Base-by-base conservation (phyloP, 1,284 basidiomycete genomes). In the Polyporus tsugae region DNA sequence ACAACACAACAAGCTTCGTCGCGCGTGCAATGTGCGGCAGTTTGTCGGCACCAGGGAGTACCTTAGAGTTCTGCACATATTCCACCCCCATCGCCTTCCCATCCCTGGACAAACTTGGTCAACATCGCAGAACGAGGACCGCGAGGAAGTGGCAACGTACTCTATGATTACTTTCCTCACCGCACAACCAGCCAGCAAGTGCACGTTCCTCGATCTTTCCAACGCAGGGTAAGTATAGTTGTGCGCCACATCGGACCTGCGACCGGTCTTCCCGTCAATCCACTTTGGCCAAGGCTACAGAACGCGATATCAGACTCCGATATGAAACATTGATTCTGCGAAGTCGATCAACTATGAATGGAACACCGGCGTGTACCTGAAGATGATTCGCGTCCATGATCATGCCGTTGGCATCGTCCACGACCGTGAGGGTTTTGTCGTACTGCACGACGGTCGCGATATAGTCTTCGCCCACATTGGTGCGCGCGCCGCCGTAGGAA, bases 181-280 rank as follows among this genome's bases (percentile, higher is more conserved):
- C n/a, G 41, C 53, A 22, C 74, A 70, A 5, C 78, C 76, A 1
- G 74, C 73, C 1, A 74, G 44, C 35, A 79, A 63, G 49, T 73
- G 70, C 2, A 80, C 72, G 60, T 77, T 75, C 2, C 68, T 72
- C 29, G 72, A 71, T 46, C 70, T 62, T 15, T 62, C 58, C 5
- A 62, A 49, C 17, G 87, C 82, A 38, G 85, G 86, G 73, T 91
- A 91, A 19, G 91, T 78, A 70, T 86, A 89, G 70, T 83, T 68
- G 70, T 90, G 88, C 1, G 90, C 83, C 3, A 85, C 75, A 72
- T 91, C 89, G 0, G 85, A 90, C 15, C 90, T 86, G 60, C 74
- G 83, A 38, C 90, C 90, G 0, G 84, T 88, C 36, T 79, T 72
- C 0, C 70, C 76, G 68, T 89, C 83, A 19, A 90, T 82, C 74